phyloP scores from a whole-genome alignment of 1,139 yeast genomes.

The Saccharomyces pastorianus region DNA sequence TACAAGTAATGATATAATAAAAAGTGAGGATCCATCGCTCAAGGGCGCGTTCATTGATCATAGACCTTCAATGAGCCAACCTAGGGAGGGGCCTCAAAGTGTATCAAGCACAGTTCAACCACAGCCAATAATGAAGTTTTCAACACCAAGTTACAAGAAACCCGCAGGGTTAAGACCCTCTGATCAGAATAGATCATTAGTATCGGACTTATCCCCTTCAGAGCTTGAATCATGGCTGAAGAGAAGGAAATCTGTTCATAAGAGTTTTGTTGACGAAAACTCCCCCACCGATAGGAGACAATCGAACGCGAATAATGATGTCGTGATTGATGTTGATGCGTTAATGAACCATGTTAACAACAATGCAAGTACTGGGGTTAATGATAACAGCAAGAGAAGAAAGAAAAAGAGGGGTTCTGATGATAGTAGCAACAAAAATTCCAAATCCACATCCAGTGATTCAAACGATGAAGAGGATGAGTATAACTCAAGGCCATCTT shows the following conservation, averaged over 20 bases:
- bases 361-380: constrained; percentile 7
- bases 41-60: constrained; percentile 28
- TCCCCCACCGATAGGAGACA: constrained; percentile 9
- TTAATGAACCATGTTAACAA: constrained; percentile 26
- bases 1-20: constrained; percentile 8
- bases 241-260: neutral
- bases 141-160: constrained; percentile 3
- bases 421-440: constrained; percentile 6
- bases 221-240: constrained; percentile 12
- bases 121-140: constrained; percentile 8
- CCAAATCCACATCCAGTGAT: constrained; percentile 5
- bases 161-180: neutral
- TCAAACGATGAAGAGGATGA: constrained; percentile 17
- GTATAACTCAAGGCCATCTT: constrained; percentile 28
- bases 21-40: constrained; percentile 18
- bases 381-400: constrained; percentile 4
- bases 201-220: constrained; percentile 6
- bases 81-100: constrained; percentile 12
- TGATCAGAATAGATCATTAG: neutral
- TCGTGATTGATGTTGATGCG: constrained; percentile 31
- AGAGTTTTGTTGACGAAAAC: neutral
- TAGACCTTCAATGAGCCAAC: constrained; percentile 21
- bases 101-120: constrained; percentile 2
- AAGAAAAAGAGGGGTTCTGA: constrained; percentile 9
- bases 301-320: constrained; percentile 19